Evolutionary conservation across 2,329 filamentous ascomycete genomes (phyloP).

Genomic region (Colletotrichum falcatum): DNA sequence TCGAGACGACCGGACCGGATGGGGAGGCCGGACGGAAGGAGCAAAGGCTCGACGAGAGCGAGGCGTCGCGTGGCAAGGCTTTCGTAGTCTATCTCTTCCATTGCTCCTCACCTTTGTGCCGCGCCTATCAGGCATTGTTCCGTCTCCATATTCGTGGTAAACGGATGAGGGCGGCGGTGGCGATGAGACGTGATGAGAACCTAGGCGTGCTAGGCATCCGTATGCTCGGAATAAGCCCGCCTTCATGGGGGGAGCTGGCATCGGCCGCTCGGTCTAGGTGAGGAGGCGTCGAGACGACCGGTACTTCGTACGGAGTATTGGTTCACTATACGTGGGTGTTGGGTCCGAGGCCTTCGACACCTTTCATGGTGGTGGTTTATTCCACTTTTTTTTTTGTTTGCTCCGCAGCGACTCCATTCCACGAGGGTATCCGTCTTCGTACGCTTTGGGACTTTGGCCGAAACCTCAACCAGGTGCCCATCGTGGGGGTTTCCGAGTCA

Average conservation of each 20-base stretch:
- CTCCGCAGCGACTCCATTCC: not conserved
- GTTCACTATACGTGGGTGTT: not conserved
- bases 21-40: conserved; percentile 11
- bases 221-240: not conserved
- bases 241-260: not conserved
- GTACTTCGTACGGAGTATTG: too few relatives aligned
- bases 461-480: conserved; percentile 21
- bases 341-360: not conserved
- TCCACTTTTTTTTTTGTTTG: not conserved
- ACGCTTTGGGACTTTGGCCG: conserved; percentile 19
- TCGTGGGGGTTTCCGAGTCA: not conserved
- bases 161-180: conserved; percentile 19
- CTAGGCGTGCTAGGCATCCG: not conserved
- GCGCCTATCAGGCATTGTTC: not conserved
- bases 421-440: not conserved
- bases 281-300: too few relatives aligned
- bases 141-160: conserved; percentile 4
- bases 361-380: not conserved
- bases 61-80: conserved; percentile 7
- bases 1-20: conserved; percentile 28
- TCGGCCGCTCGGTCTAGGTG: not conserved
- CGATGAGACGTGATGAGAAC: not conserved
- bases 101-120: conserved; percentile 1
- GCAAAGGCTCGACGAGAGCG: not conserved
- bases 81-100: conserved; percentile 12